A percentile compares a stretch with the other conserved stretches of the same genome.
Conservation (phyloP, 495 filamentous ascomycete genomes). For the Staphylotrichum tortipilum region DNA sequence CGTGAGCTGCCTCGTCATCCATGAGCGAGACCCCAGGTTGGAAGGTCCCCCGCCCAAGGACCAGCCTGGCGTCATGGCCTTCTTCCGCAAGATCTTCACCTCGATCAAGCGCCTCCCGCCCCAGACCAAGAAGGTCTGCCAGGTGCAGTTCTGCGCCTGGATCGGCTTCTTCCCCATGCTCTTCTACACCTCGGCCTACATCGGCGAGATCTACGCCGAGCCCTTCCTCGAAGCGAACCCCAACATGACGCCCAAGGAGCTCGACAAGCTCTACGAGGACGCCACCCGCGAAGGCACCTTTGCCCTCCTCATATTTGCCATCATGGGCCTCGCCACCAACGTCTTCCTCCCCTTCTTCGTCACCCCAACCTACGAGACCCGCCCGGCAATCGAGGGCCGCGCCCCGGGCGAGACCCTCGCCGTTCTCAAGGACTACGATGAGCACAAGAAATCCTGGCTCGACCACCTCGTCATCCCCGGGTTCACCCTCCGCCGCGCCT, state of each 20-base stretch:
- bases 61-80: slow-evolving; percentile 57
- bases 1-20: slow-evolving; percentile 55
- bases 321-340: slow-evolving; percentile 70
- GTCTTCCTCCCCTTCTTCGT: slow-evolving; percentile 75
- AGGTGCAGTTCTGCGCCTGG: slow-evolving; percentile 85
- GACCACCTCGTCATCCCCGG: slow-evolving; percentile 60
- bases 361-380: slow-evolving; percentile 59
- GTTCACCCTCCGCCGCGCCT: slow-evolving; percentile 77
- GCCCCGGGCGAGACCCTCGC: slow-evolving; percentile 14
- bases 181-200: slow-evolving; percentile 86
- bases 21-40: slow-evolving; percentile 69
- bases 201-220: slow-evolving; percentile 82
- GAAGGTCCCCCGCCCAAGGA: slow-evolving; percentile 52
- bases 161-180: slow-evolving; percentile 93
- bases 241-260: slow-evolving; percentile 61
- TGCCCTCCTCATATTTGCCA: slow-evolving; percentile 77
- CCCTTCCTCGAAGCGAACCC: slow-evolving; percentile 68
- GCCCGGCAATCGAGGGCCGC: slow-evolving; percentile 13
- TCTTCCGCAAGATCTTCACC: slow-evolving; percentile 69
- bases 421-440: slow-evolving; percentile 22
- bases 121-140: slow-evolving; percentile 73
- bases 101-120: slow-evolving; percentile 67
- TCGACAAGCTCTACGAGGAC: slow-evolving; percentile 69
- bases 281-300: slow-evolving; percentile 76
- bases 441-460: slow-evolving; percentile 36